These are phyloP conservation scores for Mycena filopes DNA, from an alignment of 768 basidiomycete genomes.

Conservation along the genomic window DNA sequence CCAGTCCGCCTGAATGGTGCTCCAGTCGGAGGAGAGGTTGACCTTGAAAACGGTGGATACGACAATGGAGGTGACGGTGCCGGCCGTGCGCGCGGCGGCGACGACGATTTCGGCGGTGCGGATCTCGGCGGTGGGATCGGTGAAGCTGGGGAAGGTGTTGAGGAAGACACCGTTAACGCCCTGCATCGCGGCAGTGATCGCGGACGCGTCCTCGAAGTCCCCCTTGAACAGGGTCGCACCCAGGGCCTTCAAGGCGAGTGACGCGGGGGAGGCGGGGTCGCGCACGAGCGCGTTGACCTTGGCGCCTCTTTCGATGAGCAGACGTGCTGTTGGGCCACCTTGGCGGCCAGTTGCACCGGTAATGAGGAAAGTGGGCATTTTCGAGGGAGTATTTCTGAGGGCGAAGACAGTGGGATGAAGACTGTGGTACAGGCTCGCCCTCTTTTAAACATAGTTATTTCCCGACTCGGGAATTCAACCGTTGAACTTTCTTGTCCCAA, in stretches of 20 bases:
- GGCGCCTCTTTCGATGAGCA: constrained; percentile 26
- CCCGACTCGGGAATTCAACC: too few species aligned
- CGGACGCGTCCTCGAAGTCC: constrained; percentile 17
- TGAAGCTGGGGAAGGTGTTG: constrained; percentile 26
- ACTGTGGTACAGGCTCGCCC: too few species aligned
- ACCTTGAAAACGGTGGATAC: constrained; percentile 25
- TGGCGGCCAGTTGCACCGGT: constrained; percentile 30
- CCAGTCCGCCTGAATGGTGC: background rate
- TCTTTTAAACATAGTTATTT: too few species aligned
- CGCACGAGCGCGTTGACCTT: constrained; percentile 28
- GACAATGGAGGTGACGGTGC: constrained; percentile 26
- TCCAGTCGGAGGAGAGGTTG: background rate
- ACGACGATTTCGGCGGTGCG: constrained; percentile 17
- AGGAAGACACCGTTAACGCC: constrained; percentile 30
- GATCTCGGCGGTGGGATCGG: constrained; percentile 11
- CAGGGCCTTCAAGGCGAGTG: constrained; percentile 12
- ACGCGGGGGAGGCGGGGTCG: constrained; percentile 10
- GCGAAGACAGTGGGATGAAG: too few species aligned
- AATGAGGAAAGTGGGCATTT: constrained; percentile 28
- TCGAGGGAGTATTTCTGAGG: background rate
- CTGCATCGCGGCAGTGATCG: constrained; percentile 22
- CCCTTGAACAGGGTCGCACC: constrained; percentile 27
- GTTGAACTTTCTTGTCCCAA: too few species aligned
- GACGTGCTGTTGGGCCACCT: constrained; percentile 21
- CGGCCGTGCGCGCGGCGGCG: constrained; percentile 20